phyloP scores from a whole-genome alignment of 371 early-diverging fungal genomes.

The Mycotypha africana region DNA sequence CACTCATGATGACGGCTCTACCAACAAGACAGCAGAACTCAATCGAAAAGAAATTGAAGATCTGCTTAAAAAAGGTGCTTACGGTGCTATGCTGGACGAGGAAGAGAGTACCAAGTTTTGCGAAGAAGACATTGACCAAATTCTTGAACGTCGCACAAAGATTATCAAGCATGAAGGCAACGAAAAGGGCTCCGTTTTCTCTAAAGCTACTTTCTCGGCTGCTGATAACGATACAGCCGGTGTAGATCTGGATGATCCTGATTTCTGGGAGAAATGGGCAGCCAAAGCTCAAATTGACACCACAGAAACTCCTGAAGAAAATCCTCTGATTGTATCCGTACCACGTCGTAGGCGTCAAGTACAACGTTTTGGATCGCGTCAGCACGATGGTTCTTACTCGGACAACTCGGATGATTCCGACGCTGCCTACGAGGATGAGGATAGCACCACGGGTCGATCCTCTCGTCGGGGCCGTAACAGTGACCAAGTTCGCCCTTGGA shows the following conservation, averaged over 20 bases:
- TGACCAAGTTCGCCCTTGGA: conserved; percentile 53
- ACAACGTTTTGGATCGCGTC: conserved; percentile 47
- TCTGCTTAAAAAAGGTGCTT: conserved; percentile 84
- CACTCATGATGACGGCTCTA: conserved; percentile 9
- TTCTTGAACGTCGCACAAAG: conserved; percentile 84
- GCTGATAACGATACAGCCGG: conserved; percentile 42
- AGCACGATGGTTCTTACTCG: conserved; percentile 30
- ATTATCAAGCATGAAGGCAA: conserved; percentile 76
- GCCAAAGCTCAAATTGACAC: conserved; percentile 68
- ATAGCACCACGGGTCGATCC: conserved; percentile 6
- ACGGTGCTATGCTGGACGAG: conserved; percentile 83
- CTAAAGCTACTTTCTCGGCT: conserved; percentile 91
- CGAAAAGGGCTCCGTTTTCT: conserved; percentile 80
- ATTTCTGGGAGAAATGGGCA: conserved; percentile 98
- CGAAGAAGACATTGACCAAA: conserved; percentile 95
- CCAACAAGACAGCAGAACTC: conserved; percentile 25
- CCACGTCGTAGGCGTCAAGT: conserved; percentile 64
- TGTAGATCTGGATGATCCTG: conserved; percentile 92
- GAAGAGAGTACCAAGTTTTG: conserved; percentile 81
- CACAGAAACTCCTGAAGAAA: conserved; percentile 46
- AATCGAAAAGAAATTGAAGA: conserved; percentile 82
- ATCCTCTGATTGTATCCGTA: conserved; percentile 60
- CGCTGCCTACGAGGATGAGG: conserved; percentile 41
- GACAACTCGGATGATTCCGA: conserved; percentile 47
- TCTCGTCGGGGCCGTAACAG: conserved; percentile 3